These are phyloP conservation scores for Fusarium equiseti DNA, from an alignment of 2,329 filamentous ascomycete species.

Conservation along the genomic window DNA sequence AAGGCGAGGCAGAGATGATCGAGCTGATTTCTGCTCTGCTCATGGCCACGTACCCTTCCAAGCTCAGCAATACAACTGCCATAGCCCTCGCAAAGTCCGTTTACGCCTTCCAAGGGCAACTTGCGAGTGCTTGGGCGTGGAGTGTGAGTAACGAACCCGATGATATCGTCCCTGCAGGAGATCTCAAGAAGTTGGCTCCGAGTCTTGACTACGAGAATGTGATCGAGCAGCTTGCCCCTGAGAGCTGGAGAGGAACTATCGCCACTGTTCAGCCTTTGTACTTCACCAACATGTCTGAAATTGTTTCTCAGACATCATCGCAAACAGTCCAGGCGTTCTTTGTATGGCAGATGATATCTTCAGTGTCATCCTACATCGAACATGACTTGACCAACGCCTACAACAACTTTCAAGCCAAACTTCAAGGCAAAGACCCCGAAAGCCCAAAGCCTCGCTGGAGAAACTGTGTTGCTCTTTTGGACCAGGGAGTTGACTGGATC, in stretches of 20 bases:
- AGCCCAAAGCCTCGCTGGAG: conserved; percentile 22
- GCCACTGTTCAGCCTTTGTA: neutral
- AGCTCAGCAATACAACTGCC: conserved; percentile 9
- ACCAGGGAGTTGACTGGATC: conserved; percentile 25
- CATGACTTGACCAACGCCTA: conserved; percentile 71
- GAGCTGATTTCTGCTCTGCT: conserved; percentile 17
- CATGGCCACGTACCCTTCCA: conserved; percentile 17
- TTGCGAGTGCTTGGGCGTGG: neutral
- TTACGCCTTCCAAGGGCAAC: neutral
- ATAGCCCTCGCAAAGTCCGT: neutral
- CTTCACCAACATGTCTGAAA: neutral
- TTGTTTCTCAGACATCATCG: conserved; percentile 57
- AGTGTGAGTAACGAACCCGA: neutral
- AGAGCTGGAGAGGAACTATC: conserved; percentile 8
- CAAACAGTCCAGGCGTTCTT: conserved; percentile 72
- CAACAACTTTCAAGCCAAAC: conserved; percentile 68
- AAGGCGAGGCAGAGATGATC: neutral
- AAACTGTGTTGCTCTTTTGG: conserved; percentile 11
- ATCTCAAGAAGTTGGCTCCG: conserved; percentile 13
- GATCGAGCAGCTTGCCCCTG: conserved; percentile 19
- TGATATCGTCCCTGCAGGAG: neutral
- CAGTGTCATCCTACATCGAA: conserved; percentile 66
- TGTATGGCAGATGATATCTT: conserved; percentile 71
- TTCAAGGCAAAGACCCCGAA: conserved; percentile 61
- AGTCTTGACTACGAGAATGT: conserved; percentile 26